Conservation (phyloP, 2,329 filamentous ascomycete genomes). For the Sporothrix mexicana region DNA sequence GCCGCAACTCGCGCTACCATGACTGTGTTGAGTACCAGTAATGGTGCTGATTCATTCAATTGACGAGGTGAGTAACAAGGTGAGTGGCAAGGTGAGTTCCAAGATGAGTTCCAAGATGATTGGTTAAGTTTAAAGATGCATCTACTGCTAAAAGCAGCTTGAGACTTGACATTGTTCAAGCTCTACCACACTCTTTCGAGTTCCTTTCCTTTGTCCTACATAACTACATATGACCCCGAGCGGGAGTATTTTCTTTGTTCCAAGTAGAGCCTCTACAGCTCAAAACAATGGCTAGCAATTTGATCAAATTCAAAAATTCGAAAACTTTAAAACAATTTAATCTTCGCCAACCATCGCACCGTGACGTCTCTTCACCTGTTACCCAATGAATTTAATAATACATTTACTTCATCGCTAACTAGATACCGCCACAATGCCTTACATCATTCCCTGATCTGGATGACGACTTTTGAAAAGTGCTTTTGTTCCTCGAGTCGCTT, state of each 20-base stretch:
- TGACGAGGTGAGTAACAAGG: not conserved
- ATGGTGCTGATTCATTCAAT: not conserved
- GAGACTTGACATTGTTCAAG: too few relatives aligned
- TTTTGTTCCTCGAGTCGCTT: slow-evolving; percentile 60
- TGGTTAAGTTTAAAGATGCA: too few relatives aligned
- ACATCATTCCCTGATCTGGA: slow-evolving; percentile 43
- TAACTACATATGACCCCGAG: too few relatives aligned
- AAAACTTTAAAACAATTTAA: too few relatives aligned
- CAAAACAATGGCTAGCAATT: too few relatives aligned
- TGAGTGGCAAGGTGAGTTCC: not conserved
- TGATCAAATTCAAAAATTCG: too few relatives aligned
- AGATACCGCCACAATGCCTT: not conserved
- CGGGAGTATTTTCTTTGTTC: too few relatives aligned
- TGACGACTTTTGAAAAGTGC: slow-evolving; percentile 62
- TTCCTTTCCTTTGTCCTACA: not conserved
- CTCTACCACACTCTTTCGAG: not conserved
- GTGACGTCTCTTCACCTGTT: not conserved
- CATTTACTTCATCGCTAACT: not conserved
- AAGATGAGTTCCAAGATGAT: not conserved
- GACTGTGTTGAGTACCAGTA: slow-evolving; percentile 13
- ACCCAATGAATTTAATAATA: not conserved
- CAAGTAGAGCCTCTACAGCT: too few relatives aligned
- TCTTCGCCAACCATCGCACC: not conserved
- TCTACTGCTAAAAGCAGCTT: too few relatives aligned
- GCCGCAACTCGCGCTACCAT: not conserved